Evolutionary conservation across 2,329 filamentous ascomycete genomes (phyloP).

Genomic region (Paraconiothyrium sp.): DNA sequence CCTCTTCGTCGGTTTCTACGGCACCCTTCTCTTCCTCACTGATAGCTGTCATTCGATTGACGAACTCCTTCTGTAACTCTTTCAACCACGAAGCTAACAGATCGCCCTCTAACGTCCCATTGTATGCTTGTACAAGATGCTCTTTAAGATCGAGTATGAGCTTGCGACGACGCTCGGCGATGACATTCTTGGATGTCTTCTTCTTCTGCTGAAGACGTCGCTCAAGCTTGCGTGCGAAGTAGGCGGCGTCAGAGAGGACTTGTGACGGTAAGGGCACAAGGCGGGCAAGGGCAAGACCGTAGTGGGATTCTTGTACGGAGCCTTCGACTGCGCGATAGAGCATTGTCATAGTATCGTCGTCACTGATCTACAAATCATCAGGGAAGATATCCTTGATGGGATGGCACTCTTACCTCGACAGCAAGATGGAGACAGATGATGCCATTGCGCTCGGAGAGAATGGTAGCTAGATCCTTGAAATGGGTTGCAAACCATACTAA

Average conservation of each 20-base stretch:
- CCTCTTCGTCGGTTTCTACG: conserved; percentile 21
- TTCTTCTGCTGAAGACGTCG: conserved; percentile 66
- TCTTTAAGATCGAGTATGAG: conserved; percentile 78
- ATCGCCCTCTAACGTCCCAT: conserved; percentile 71
- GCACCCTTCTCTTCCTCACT: conserved; percentile 51
- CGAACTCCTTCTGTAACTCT: conserved; percentile 78
- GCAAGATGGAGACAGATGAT: conserved; percentile 85
- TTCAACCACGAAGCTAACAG: conserved; percentile 71
- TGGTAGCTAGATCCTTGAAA: conserved; percentile 81
- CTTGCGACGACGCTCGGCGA: conserved; percentile 72
- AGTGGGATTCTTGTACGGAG: conserved; percentile 74
- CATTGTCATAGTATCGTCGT: conserved; percentile 78
- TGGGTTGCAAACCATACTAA: conserved; percentile 95
- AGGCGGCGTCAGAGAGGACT: conserved; percentile 74
- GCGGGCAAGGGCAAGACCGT: conserved; percentile 83
- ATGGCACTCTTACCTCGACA: conserved; percentile 66
- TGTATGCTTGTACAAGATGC: conserved; percentile 73
- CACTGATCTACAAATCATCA: conserved; percentile 42
- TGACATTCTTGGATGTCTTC: conserved; percentile 66
- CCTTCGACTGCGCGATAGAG: conserved; percentile 84
- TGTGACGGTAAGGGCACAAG: conserved; percentile 75
- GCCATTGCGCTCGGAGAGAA: conserved; percentile 77
- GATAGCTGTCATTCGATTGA: conserved; percentile 73
- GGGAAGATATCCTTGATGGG: not conserved
- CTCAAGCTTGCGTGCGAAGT: conserved; percentile 71